These are phyloP conservation scores for Metahyphopichia silvanorum DNA, from an alignment of 805 yeast genomes.

Conservation along the genomic window DNA sequence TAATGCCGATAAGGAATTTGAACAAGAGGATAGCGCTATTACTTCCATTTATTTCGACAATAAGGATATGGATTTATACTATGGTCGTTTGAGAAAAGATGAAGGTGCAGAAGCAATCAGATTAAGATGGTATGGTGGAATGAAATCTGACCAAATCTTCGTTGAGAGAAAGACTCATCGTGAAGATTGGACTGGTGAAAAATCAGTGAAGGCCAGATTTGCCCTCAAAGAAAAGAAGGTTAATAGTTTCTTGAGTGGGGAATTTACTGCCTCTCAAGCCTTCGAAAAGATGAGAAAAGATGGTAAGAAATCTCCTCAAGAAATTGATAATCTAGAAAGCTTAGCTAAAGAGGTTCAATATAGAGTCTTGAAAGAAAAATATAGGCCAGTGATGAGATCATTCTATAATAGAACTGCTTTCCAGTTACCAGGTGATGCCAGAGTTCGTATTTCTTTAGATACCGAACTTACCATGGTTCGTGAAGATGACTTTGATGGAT, in stretches of 20 bases:
- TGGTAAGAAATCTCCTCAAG: conserved; percentile 82
- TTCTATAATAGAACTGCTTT: conserved; percentile 98
- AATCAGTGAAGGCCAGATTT: conserved; percentile 97
- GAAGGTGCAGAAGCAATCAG: conserved; percentile 99
- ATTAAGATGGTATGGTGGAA: conserved; percentile 98
- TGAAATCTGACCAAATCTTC: conserved; percentile 87
- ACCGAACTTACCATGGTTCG: conserved; percentile 97
- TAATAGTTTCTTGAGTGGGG: conserved; percentile 79
- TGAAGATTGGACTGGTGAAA: conserved; percentile 99
- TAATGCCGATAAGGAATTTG: conserved; percentile 94
- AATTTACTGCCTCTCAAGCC: conserved; percentile 81
- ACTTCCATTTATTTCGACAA: conserved; percentile 96
- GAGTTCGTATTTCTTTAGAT: conserved; percentile 97
- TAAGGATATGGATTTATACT: conserved; percentile 81
- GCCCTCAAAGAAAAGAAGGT: conserved; percentile 88
- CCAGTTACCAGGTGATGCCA: conserved; percentile 98
- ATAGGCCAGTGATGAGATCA: conserved; percentile 93
- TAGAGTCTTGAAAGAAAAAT: conserved; percentile 74
- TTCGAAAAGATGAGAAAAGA: conserved; percentile 92
- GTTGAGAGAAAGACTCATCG: conserved; percentile 98
- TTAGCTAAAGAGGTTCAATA: conserved; percentile 93
- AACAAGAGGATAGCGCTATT: conserved; percentile 90
- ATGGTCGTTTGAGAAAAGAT: conserved; percentile 90
- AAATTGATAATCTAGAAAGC: conserved; percentile 88
- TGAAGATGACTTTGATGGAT: conserved; percentile 95